These are phyloP conservation scores for Ilyonectria destructans DNA, from an alignment of 2,329 filamentous ascomycete species.

Conservation along the genomic window DNA sequence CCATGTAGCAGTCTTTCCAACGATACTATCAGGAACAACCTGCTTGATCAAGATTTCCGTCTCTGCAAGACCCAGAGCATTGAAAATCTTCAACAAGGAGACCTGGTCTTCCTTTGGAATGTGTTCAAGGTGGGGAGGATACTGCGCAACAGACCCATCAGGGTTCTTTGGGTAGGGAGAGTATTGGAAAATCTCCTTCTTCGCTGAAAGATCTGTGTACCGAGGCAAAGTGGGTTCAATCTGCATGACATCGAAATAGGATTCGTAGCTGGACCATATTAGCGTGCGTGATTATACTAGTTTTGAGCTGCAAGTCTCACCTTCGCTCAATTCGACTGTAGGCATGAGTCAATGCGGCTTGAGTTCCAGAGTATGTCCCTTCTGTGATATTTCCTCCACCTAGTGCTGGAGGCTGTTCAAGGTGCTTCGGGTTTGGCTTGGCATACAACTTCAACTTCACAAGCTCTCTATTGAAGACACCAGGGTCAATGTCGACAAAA, in stretches of 20 bases:
- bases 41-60: slow-evolving; percentile 52
- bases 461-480: slow-evolving; percentile 53
- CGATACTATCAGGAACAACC: slow-evolving; percentile 52
- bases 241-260: slow-evolving; percentile 54
- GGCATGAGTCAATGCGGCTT: slow-evolving; percentile 54
- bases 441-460: slow-evolving; percentile 50
- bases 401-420: slow-evolving; percentile 39
- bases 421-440: slow-evolving; percentile 46
- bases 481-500: slow-evolving; percentile 53
- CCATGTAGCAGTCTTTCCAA: slow-evolving; percentile 52
- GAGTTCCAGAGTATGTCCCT: slow-evolving; percentile 54
- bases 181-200: slow-evolving; percentile 52
- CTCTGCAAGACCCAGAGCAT: slow-evolving; percentile 50
- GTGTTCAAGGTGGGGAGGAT: slow-evolving; percentile 52
- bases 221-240: slow-evolving; percentile 54
- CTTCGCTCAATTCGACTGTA: slow-evolving; percentile 55
- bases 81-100: slow-evolving; percentile 51
- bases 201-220: slow-evolving; percentile 49
- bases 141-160: slow-evolving; percentile 49
- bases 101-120: slow-evolving; percentile 50
- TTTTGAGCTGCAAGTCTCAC: slow-evolving; percentile 38
- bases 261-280: slow-evolving; percentile 48
- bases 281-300: too few species aligned
- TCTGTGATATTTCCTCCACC: slow-evolving; percentile 51
- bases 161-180: slow-evolving; percentile 44